Evolutionary conservation across 805 yeast species (phyloP), one percentile per base, ranked within the genome.

Genomic region (Peterozyma toletana): DNA sequence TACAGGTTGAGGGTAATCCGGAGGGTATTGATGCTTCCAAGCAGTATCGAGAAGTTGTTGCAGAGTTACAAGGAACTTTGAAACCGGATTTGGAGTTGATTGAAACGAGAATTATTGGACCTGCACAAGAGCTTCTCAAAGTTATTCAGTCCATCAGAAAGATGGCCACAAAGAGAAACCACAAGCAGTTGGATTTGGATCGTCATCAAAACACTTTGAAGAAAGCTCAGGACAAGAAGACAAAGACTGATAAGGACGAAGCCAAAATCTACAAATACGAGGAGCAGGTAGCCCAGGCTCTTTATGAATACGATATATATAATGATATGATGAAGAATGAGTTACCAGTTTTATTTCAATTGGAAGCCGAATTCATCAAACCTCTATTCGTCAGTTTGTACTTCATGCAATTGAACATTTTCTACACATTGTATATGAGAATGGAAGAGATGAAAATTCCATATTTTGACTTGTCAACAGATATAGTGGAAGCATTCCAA

Each of bases 381-480:
- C 99, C 99, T 15, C 71, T 93, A 55, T 93, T 93, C 67, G 93
- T 91, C 55, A 83, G 95, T 44, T 83, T 93, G 64, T 93, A 93
- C 67, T 93, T 80, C 73, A 93, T 93, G 98, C 99, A 93, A 70
- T 77, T 93, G 70, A 93, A 93, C 69, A 88, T 93, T 46, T 93
- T 90, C 64, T 93, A 93, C 73, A 89, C 96, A 1, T 71, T 93
- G 49, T 90, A 86, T 70, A 83, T 76, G 58, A 78, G 86, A 55
- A 86, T 91, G 87, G 96, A 91, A 66, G 96, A 87, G 59, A 81
- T 91, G 86, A 89, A 93, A 68, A 93, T 93, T 52, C 96, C 97
- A 13, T 93, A 93, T 67, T 93, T 93, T 64, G 95, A 93, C 60
- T 71, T 93, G 58, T 71, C 78, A 41, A 73, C 86, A 38, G 98